Evolutionary conservation across 208 protist genomes (phyloP).

Genomic region (Jaenimonas drosophilae): DNA sequence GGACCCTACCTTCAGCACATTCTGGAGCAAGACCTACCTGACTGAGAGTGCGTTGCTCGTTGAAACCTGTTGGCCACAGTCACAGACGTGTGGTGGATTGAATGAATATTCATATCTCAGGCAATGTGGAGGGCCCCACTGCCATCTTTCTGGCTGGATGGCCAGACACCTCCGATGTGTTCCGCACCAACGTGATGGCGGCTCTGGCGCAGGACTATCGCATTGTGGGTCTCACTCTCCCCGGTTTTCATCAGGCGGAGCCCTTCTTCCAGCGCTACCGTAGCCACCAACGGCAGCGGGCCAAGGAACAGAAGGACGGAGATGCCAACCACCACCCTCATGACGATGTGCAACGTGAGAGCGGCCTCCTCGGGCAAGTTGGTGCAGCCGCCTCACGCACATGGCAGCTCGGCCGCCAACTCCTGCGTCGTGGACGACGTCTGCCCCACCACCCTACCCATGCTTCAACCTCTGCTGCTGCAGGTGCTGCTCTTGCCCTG

Average conservation of each 20-base stretch:
- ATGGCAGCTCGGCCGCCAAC: too few species aligned
- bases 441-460: too few species aligned
- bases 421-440: too few species aligned
- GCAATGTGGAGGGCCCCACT: constrained; percentile 48
- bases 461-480: too few species aligned
- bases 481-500: neutral
- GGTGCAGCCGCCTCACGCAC: neutral
- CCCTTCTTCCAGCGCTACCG: constrained; percentile 20
- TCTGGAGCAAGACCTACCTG: too few species aligned
- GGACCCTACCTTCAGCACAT: too few species aligned
- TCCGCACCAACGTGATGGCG: constrained; percentile 54
- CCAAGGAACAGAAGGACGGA: constrained; percentile 3
- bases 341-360: neutral
- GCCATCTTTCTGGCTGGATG: constrained; percentile 66
- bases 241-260: constrained; percentile 37
- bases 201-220: constrained; percentile 33
- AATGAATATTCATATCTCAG: constrained; percentile 77
- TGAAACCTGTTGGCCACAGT: too few species aligned
- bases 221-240: constrained; percentile 58
- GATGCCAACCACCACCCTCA: constrained; percentile 1
- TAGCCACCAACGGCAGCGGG: neutral
- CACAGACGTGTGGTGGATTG: neutral
- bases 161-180: constrained; percentile 71
- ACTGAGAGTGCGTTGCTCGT: too few species aligned
- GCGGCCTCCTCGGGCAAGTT: too few species aligned